Conservation (phyloP, 108 stramenopile genomes). For the Cyclotella distinguenda region DNA sequence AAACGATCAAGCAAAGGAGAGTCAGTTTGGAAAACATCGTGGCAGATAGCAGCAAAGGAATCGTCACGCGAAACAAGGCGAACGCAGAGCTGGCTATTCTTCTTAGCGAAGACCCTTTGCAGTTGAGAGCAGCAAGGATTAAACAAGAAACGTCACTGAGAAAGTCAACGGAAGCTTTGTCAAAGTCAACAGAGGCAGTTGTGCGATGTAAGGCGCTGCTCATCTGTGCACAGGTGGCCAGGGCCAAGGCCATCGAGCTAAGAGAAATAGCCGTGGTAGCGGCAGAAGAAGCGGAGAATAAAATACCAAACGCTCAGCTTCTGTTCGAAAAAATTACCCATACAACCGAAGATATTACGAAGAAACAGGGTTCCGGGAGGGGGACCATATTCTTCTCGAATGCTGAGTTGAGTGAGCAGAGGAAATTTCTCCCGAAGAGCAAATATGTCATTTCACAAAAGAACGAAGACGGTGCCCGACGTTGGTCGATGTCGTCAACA, state of each 20-base stretch:
- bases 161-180: background rate
- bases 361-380: background rate
- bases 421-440: conserved; percentile 18
- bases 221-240: background rate
- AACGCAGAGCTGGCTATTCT: conserved; percentile 23
- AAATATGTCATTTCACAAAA: conserved; percentile 12
- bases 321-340: conserved; percentile 1
- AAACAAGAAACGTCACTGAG: conserved; percentile 11
- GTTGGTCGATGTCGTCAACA: conserved; percentile 6
- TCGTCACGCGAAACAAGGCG: conserved; percentile 20
- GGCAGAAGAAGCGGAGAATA: background rate
- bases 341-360: background rate
- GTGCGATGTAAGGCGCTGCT: background rate
- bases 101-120: conserved; percentile 5
- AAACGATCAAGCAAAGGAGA: background rate
- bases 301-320: background rate
- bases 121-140: conserved; percentile 16
- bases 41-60: conserved; percentile 13
- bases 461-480: background rate
- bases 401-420: conserved; percentile 6
- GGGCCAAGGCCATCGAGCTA: conserved; percentile 1
- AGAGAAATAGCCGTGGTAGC: conserved; percentile 1
- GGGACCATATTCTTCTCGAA: conserved; percentile 15
- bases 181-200: conserved; percentile 9
- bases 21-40: conserved; percentile 9